Percentiles rank a stretch among this genome's conserved stretches.
Evolutionary conservation across 768 basidiomycete genomes (phyloP).

Genomic region (Xanthoconium purpureum): DNA sequence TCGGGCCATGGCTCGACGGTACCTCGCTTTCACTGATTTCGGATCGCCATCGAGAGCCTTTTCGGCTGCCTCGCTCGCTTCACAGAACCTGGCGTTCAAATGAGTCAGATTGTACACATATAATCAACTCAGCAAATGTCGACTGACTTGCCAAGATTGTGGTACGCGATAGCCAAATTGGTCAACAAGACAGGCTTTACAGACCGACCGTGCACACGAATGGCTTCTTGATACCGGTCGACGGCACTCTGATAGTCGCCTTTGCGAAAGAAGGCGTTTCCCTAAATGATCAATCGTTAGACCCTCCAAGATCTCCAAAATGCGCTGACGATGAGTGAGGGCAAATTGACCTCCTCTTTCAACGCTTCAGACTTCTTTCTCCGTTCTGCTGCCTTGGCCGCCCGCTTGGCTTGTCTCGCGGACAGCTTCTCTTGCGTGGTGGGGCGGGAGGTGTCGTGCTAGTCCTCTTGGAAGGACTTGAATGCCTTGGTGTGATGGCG

Average conservation of each 20-base stretch:
- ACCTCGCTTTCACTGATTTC: slow-evolving; percentile 33
- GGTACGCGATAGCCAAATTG: slow-evolving; percentile 42
- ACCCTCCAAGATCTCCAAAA: neutral
- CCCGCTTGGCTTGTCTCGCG: slow-evolving; percentile 8
- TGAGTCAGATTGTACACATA: neutral
- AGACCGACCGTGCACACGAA: slow-evolving; percentile 32
- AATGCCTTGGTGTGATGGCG: neutral
- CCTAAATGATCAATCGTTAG: slow-evolving; percentile 27
- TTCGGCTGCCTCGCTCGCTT: slow-evolving; percentile 28
- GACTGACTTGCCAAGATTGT: slow-evolving; percentile 39
- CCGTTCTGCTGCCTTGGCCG: slow-evolving; percentile 13
- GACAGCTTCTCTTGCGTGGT: neutral
- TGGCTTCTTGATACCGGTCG: slow-evolving; percentile 39
- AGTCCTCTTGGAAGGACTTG: neutral
- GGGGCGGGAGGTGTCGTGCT: neutral
- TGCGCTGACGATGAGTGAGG: neutral
- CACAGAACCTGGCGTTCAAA: slow-evolving; percentile 12
- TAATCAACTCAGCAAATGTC: no score
- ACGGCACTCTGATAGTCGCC: slow-evolving; percentile 37
- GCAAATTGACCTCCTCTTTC: slow-evolving; percentile 24
- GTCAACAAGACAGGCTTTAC: slow-evolving; percentile 35
- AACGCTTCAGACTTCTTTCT: slow-evolving; percentile 19
- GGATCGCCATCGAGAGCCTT: slow-evolving; percentile 28
- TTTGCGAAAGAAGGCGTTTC: slow-evolving; percentile 41
- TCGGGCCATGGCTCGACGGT: slow-evolving; percentile 32